A percentile compares a stretch with the other conserved stretches of the same genome.
phyloP scores from a whole-genome alignment of 2,329 filamentous ascomycete genomes.

The Stagonosporopsis vannaccii region DNA sequence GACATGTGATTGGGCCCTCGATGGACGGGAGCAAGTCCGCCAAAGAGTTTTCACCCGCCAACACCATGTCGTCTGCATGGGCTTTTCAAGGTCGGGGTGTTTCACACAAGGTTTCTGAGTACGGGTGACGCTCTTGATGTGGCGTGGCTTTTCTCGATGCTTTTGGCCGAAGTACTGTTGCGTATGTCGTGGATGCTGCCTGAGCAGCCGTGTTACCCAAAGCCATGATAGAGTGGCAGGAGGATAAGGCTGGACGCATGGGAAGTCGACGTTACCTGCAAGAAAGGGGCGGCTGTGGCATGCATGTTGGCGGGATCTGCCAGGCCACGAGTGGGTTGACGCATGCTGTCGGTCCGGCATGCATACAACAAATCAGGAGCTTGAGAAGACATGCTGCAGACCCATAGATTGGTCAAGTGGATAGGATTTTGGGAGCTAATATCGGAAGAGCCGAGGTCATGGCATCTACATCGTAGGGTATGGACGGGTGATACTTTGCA shows the following conservation, averaged over 20 bases:
- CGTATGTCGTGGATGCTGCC: not conserved
- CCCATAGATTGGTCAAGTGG: not conserved
- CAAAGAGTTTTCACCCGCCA: not conserved
- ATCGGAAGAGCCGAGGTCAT: too few relatives aligned
- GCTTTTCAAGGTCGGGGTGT: not conserved
- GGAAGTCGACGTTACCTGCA: too few relatives aligned
- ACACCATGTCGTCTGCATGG: not conserved
- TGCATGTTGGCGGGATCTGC: not conserved
- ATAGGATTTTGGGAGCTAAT: not conserved
- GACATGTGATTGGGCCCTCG: not conserved
- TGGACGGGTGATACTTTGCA: not conserved
- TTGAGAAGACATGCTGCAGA: not conserved
- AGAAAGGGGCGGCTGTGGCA: too few relatives aligned
- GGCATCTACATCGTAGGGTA: too few relatives aligned
- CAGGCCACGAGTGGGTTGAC: not conserved
- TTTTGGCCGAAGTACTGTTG: not conserved
- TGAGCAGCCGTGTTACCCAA: not conserved
- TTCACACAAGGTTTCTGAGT: not conserved
- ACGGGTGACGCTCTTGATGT: not conserved
- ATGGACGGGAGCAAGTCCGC: not conserved
- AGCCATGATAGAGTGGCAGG: not conserved
- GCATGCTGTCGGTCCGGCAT: not conserved
- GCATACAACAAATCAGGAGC: not conserved
- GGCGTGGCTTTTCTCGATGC: constrained; percentile 1
- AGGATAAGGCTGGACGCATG: not conserved